Evolutionary conservation across 805 yeast genomes (phyloP), one percentile per base, ranked within the genome.

Genomic region (Spathaspora arborariae): DNA sequence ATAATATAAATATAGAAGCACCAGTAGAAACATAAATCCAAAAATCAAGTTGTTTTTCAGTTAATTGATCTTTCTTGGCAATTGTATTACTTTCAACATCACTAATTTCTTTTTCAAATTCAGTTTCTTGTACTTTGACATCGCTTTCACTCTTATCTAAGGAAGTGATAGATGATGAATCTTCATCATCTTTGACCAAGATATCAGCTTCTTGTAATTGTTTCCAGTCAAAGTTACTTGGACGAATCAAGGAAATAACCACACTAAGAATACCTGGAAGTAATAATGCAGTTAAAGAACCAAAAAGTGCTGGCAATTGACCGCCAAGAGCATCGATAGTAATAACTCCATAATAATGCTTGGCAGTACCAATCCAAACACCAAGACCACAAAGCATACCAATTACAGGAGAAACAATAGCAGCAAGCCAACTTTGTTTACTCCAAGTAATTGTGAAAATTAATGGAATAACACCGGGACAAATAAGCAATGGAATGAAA

Each of bases 381-480:
- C 54, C 54, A 20, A 65, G 43, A 10, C 70, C 71, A 20, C 53
- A 43, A 7, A 54, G 20, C 26, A 62, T 42, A 15, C 72, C 69
- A 11, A 55, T 39, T 10, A 67, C 51, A 9, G 70, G 71, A 15
- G 68, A 52, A 16, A 60, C 53, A 22, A 65, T 51, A 11, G 62
- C 61, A 3, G 70, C 70, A 5, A 57, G 27, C 26, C 45, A 49
- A 2, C 63, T 54, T 45, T 58, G 67, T 40, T 58, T 56, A 38
- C 45, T 58, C 72, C 72, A 67, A 11, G 65, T 60, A 27, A 67
- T 63, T 2, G 64, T 54, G 30, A 64, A 55, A 3, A 62, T 55
- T 53, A 65, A 55, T 2, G 71, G 70, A 45, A 67, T 56, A 13
- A 68, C 68, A 26, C 68, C 69, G 15, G 69, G 69, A 49, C 67